phyloP scores from a whole-genome alignment of 148 eudicot species.

The Vaccinium vitisidaea region DNA sequence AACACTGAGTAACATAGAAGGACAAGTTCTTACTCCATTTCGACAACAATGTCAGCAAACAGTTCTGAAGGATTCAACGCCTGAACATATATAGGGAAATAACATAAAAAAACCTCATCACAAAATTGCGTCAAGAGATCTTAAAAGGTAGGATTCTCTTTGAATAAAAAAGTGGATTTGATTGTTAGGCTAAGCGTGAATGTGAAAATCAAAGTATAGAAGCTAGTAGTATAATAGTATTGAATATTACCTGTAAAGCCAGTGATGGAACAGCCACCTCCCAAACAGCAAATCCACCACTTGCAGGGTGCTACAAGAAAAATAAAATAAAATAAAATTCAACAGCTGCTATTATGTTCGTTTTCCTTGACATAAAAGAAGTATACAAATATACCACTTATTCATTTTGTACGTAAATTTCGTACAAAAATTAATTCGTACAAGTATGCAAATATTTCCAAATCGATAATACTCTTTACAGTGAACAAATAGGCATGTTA shows the following conservation, averaged over 20 bases:
- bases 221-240: too few relatives aligned
- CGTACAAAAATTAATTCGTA: too few relatives aligned
- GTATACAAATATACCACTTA: too few relatives aligned
- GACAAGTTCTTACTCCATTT: neutral
- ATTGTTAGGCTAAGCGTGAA: too few relatives aligned
- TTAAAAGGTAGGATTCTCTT: neutral
- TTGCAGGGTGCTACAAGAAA: neutral
- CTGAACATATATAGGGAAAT: neutral
- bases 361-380: too few relatives aligned
- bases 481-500: too few relatives aligned
- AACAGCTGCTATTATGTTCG: neutral
- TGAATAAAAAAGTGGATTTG: too few relatives aligned
- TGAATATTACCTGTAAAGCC: neutral
- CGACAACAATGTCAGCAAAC: constrained; percentile 4
- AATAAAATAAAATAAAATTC: too few relatives aligned
- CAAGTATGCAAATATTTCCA: too few relatives aligned
- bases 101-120: neutral
- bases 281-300: constrained; percentile 8
- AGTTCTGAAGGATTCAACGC: neutral
- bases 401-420: too few relatives aligned
- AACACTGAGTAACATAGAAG: neutral
- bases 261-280: neutral
- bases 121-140: neutral
- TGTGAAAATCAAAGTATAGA: too few relatives aligned
- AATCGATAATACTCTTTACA: too few relatives aligned